Evolutionary conservation across 495 filamentous ascomycete genomes (phyloP).

Genomic region (Talaromyces proteolyticus): DNA sequence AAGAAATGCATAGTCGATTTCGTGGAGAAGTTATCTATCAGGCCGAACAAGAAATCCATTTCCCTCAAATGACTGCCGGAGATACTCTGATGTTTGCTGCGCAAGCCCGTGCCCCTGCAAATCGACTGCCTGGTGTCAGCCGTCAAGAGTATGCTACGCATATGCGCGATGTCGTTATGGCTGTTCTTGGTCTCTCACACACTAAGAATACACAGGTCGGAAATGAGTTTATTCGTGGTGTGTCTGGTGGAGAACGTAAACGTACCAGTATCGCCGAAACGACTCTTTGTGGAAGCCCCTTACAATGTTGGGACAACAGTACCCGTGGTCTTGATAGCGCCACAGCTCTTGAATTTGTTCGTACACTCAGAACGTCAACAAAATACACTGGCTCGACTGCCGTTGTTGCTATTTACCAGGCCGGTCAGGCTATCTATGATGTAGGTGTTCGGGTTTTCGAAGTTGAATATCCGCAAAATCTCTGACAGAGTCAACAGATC

Average conservation of each 20-base stretch:
- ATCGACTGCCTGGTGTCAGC: constrained; percentile 41
- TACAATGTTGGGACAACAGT: constrained; percentile 84
- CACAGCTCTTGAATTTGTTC: constrained; percentile 70
- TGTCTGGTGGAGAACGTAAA: constrained; percentile 83
- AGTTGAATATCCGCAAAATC: no score
- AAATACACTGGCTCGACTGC: constrained; percentile 72
- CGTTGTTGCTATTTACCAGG: constrained; percentile 81
- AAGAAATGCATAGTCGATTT: constrained; percentile 64
- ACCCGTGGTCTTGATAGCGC: constrained; percentile 81
- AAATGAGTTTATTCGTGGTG: constrained; percentile 79
- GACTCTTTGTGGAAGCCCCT: constrained; percentile 65
- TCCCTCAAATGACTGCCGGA: constrained; percentile 60
- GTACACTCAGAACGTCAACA: constrained; percentile 69
- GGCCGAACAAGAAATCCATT: constrained; percentile 61
- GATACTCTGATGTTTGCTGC: constrained; percentile 62
- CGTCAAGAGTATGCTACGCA: constrained; percentile 41
- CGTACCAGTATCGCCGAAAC: constrained; percentile 45
- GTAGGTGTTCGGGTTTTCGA: no score
- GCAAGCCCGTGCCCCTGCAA: constrained; percentile 43
- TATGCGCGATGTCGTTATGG: constrained; percentile 57
- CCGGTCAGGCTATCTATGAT: constrained; percentile 76
- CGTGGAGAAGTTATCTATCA: constrained; percentile 64
- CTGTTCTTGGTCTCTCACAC: constrained; percentile 54
- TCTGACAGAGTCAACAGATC: constrained; percentile 9
- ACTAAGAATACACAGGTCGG: constrained; percentile 54